Evolutionary conservation across 768 basidiomycete species (phyloP).

Genomic region (Nidularia pulvinata): DNA sequence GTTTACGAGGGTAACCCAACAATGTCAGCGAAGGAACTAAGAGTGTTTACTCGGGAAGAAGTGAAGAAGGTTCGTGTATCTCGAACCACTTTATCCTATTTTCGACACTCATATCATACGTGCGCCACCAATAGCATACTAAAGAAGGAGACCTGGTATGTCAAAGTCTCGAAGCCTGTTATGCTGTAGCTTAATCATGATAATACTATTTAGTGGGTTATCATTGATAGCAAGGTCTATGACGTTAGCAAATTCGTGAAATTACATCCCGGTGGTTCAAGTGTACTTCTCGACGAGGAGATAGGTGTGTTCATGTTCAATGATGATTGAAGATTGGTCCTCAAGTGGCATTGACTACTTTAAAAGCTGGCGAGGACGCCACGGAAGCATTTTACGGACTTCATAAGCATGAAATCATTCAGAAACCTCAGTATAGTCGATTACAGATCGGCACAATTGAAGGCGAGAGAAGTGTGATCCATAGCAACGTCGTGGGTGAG

Average conservation of each 20-base stretch:
- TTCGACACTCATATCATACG: no score
- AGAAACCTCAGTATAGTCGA: conserved; percentile 73
- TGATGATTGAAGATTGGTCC: conserved; percentile 15
- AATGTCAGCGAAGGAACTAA: conserved; percentile 34
- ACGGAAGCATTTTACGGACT: conserved; percentile 92
- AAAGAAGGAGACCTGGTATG: conserved; percentile 64
- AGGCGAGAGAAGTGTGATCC: conserved; percentile 64
- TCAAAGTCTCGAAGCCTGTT: conserved; percentile 28
- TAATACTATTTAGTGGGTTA: conserved; percentile 63
- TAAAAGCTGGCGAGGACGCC: conserved; percentile 79
- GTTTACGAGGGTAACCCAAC: background rate
- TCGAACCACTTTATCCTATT: no score
- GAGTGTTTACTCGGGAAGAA: conserved; percentile 34
- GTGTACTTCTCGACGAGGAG: conserved; percentile 75
- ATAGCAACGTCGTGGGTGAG: conserved; percentile 56
- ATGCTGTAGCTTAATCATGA: background rate
- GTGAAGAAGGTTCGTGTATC: conserved; percentile 34
- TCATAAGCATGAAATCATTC: conserved; percentile 87
- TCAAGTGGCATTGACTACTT: conserved; percentile 16
- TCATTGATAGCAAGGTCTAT: conserved; percentile 85
- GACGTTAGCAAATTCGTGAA: conserved; percentile 81
- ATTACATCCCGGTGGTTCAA: conserved; percentile 84
- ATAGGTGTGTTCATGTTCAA: conserved; percentile 56
- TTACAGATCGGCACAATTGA: conserved; percentile 75
- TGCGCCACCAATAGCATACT: conserved; percentile 56